Evolutionary conservation across 2,329 filamentous ascomycete genomes (phyloP).

Genomic region (Aspergillus felis): DNA sequence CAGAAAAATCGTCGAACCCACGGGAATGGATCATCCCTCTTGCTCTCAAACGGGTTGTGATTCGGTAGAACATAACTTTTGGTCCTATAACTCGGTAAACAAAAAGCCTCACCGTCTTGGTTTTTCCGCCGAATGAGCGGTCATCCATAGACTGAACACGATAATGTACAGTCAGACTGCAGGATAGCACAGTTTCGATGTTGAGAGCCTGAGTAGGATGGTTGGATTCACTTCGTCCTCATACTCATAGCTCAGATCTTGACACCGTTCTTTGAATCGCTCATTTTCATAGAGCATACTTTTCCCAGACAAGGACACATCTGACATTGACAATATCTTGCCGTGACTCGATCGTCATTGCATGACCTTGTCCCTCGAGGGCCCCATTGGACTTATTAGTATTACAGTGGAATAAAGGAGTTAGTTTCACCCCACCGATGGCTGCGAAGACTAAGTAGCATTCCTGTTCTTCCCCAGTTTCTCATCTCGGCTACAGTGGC

Average conservation of each 20-base stretch:
- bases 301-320: not conserved
- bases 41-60: conserved; percentile 15
- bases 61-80: not conserved
- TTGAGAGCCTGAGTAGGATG: not conserved
- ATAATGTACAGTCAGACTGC: not conserved
- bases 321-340: not conserved
- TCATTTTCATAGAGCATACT: not conserved
- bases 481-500: not conserved
- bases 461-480: not conserved
- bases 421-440: not conserved
- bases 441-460: not conserved
- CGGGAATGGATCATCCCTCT: conserved; percentile 28
- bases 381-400: not conserved
- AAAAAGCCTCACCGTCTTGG: not conserved
- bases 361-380: conserved; percentile 18
- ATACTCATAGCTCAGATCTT: not conserved
- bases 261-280: not conserved
- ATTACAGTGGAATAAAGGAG: not conserved
- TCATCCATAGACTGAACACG: not conserved
- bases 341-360: conserved; percentile 31
- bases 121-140: not conserved
- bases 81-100: not conserved
- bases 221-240: not conserved
- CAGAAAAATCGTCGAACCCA: conserved; percentile 22
- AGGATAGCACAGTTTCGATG: not conserved